These are phyloP conservation scores for Cyclospora cayetanensis DNA, from an alignment of 169 alveolate genomes.

Conservation along the genomic window DNA sequence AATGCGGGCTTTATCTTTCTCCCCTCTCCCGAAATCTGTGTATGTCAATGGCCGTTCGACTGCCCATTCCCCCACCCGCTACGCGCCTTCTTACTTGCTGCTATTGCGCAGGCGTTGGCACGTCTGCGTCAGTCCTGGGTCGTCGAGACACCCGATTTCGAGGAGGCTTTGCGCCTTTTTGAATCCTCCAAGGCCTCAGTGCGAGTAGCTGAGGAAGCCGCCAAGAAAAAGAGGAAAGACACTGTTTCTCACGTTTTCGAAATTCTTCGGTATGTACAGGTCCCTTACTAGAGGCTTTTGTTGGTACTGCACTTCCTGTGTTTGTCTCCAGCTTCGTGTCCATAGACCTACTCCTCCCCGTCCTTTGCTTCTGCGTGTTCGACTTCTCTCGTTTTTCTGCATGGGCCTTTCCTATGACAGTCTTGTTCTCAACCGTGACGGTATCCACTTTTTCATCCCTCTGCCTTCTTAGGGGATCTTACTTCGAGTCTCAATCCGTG, in stretches of 20 bases:
- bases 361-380: too few relatives aligned
- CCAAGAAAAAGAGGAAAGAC: background rate
- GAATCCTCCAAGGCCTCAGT: constrained; percentile 27
- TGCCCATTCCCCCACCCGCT: too few relatives aligned
- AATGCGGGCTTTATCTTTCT: background rate
- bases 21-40: background rate
- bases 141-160: constrained; percentile 42
- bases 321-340: too few relatives aligned
- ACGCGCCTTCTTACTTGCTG: background rate
- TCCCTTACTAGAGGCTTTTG: too few relatives aligned
- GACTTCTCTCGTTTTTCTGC: too few relatives aligned
- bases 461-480: too few relatives aligned
- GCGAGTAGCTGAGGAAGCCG: background rate
- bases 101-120: constrained; percentile 14
- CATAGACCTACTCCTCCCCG: too few relatives aligned
- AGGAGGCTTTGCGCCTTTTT: constrained; percentile 49
- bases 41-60: background rate
- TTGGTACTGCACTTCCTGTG: too few relatives aligned
- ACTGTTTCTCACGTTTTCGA: background rate
- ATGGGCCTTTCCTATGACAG: too few relatives aligned
- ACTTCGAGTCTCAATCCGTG: too few relatives aligned
- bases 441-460: too few relatives aligned
- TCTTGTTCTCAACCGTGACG: too few relatives aligned
- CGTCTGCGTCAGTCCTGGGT: constrained; percentile 18
- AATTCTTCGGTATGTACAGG: background rate